phyloP scores from a whole-genome alignment of 805 yeast genomes.

The Peterozyma toletana region DNA sequence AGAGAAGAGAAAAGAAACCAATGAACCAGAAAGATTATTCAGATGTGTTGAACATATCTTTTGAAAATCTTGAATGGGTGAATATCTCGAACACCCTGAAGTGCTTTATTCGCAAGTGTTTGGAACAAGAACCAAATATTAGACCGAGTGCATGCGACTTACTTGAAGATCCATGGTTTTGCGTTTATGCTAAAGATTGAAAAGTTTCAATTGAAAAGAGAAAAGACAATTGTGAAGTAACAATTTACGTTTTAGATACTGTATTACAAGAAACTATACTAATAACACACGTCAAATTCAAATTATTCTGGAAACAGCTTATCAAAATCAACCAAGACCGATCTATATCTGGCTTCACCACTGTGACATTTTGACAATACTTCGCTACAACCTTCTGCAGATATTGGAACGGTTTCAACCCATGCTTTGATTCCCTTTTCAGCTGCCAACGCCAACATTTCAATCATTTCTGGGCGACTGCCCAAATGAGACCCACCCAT shows the following conservation, averaged over 20 bases:
- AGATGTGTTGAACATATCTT: conserved; percentile 71
- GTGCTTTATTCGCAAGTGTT: conserved; percentile 67
- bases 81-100: conserved; percentile 58
- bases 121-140: conserved; percentile 3
- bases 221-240: conserved; percentile 57
- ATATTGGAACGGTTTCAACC: conserved; percentile 52
- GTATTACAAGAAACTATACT: conserved; percentile 34
- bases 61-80: conserved; percentile 77
- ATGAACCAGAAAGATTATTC: too few relatives aligned
- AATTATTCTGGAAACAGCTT: conserved; percentile 25
- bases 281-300: conserved; percentile 6
- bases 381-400: conserved; percentile 42
- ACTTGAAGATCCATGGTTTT: too few relatives aligned
- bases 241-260: conserved; percentile 41
- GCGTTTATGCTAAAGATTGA: too few relatives aligned
- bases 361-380: conserved; percentile 47
- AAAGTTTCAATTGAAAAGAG: conserved; percentile 74
- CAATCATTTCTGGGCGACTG: conserved; percentile 55
- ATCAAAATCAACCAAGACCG: conserved; percentile 51
- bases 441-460: conserved; percentile 59
- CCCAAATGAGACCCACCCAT: conserved; percentile 58
- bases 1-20: conserved; percentile 57
- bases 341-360: conserved; percentile 59
- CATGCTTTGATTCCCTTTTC: conserved; percentile 52
- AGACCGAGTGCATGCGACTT: conserved; percentile 11